Evolutionary conservation across 73 alveolate genomes (phyloP).

Genomic region (Paramecium caudatum): DNA sequence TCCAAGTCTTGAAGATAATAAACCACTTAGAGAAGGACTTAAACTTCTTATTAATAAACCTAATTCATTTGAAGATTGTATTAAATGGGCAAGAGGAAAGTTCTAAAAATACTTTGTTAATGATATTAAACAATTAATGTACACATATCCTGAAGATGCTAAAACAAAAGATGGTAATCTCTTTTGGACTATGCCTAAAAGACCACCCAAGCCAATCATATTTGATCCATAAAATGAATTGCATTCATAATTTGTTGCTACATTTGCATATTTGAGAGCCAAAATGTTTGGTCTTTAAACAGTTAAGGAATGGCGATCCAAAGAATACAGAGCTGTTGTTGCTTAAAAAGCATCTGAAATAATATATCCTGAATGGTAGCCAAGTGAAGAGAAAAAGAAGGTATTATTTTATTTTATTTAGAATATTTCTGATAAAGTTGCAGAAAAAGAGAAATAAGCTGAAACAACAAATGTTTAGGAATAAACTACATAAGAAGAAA

Average conservation of each 20-base stretch:
- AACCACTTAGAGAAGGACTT: slow-evolving; percentile 83
- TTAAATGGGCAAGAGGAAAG: slow-evolving; percentile 84
- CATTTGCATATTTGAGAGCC: slow-evolving; percentile 55
- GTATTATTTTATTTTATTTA: neutral
- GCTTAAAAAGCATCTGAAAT: neutral
- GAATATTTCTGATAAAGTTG: slow-evolving; percentile 42
- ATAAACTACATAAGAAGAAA: slow-evolving; percentile 40
- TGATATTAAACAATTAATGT: slow-evolving; percentile 82
- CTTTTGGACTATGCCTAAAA: slow-evolving; percentile 98
- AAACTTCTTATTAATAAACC: slow-evolving; percentile 89
- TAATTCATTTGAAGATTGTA: slow-evolving; percentile 83
- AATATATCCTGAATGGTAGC: slow-evolving; percentile 7
- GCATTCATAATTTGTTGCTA: slow-evolving; percentile 31
- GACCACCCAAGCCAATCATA: slow-evolving; percentile 84
- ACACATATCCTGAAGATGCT: slow-evolving; percentile 92
- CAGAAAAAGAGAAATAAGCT: neutral
- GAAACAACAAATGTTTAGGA: neutral
- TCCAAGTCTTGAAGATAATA: slow-evolving; percentile 79
- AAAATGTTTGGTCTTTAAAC: slow-evolving; percentile 36
- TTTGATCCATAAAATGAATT: slow-evolving; percentile 54
- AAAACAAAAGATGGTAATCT: slow-evolving; percentile 94
- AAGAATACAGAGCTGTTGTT: neutral
- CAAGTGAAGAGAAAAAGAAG: slow-evolving; percentile 51
- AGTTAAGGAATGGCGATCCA: slow-evolving; percentile 37
- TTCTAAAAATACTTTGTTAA: slow-evolving; percentile 84